A percentile compares a stretch with the other conserved stretches of the same genome.
phyloP scores from a whole-genome alignment of 2,329 filamentous ascomycete genomes.

The Boeremia exigua region DNA sequence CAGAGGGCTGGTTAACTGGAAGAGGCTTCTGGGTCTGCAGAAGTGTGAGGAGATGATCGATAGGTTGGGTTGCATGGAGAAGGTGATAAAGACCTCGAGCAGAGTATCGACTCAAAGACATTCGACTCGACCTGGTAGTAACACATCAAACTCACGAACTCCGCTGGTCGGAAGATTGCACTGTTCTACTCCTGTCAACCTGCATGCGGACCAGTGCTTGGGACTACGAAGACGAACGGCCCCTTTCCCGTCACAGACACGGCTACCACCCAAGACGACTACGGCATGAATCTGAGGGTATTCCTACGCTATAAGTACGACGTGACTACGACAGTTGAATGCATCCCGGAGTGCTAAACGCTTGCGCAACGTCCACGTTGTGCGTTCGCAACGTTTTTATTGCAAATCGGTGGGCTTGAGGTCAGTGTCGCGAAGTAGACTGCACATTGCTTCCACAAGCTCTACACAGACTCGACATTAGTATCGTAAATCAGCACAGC shows the following conservation, averaged over 20 bases:
- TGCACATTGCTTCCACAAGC: slow-evolving; percentile 66
- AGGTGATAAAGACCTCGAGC: slow-evolving; percentile 14
- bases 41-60: slow-evolving; percentile 20
- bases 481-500: slow-evolving; percentile 71
- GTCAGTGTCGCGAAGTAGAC: slow-evolving; percentile 71
- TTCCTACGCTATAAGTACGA: neutral
- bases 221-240: neutral
- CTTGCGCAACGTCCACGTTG: slow-evolving; percentile 74
- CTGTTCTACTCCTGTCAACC: neutral
- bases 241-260: slow-evolving; percentile 1
- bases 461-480: slow-evolving; percentile 66
- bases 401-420: slow-evolving; percentile 68
- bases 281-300: no score
- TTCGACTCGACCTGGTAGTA: neutral
- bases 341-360: slow-evolving; percentile 68
- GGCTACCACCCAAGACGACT: slow-evolving; percentile 22
- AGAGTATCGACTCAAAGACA: slow-evolving; percentile 3
- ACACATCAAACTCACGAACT: neutral
- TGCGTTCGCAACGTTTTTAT: slow-evolving; percentile 65
- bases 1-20: neutral
- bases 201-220: neutral
- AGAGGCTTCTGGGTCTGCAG: neutral
- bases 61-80: slow-evolving; percentile 26
- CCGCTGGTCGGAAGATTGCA: neutral
- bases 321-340: slow-evolving; percentile 61